A percentile compares a stretch with the other conserved stretches of the same genome.
These are phyloP conservation scores for Polygonum aviculare DNA, from an alignment of 148 eudicot species.

Conservation along the genomic window DNA sequence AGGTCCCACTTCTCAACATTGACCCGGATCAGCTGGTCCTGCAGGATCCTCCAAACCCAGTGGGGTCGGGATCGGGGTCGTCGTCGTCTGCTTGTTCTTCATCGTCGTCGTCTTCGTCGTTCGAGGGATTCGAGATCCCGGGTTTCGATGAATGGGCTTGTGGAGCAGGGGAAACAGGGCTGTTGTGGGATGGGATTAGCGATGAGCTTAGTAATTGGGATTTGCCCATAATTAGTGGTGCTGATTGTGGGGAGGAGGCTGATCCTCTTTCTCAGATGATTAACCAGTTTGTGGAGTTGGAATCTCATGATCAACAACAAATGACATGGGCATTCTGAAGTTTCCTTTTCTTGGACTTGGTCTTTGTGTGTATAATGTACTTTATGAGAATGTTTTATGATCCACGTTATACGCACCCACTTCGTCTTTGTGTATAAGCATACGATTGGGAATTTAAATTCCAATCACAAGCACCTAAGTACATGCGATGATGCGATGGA, in stretches of 20 bases:
- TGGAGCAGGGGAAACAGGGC: background rate
- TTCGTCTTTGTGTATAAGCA: too few species aligned
- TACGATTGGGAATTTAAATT: too few species aligned
- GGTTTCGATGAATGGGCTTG: constrained; percentile 24
- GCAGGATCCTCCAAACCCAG: background rate
- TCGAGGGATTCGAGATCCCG: constrained; percentile 26
- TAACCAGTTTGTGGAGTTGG: background rate
- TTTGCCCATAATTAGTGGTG: background rate
- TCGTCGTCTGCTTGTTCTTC: background rate
- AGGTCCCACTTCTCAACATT: constrained; percentile 35
- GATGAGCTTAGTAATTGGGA: constrained; percentile 6
- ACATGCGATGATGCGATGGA: too few species aligned
- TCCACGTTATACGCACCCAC: background rate
- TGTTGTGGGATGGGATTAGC: background rate
- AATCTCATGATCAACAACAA: background rate
- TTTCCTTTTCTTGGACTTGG: background rate
- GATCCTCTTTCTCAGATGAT: background rate
- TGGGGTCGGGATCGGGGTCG: background rate
- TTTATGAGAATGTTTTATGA: background rate
- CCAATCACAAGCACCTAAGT: too few species aligned
- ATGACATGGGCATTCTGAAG: background rate
- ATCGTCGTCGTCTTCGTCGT: constrained; percentile 12
- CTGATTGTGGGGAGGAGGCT: background rate
- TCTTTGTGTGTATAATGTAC: background rate
- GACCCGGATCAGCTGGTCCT: background rate